Base-by-base conservation (phyloP, 805 yeast genomes). In the Metschnikowia reukaufii region DNA sequence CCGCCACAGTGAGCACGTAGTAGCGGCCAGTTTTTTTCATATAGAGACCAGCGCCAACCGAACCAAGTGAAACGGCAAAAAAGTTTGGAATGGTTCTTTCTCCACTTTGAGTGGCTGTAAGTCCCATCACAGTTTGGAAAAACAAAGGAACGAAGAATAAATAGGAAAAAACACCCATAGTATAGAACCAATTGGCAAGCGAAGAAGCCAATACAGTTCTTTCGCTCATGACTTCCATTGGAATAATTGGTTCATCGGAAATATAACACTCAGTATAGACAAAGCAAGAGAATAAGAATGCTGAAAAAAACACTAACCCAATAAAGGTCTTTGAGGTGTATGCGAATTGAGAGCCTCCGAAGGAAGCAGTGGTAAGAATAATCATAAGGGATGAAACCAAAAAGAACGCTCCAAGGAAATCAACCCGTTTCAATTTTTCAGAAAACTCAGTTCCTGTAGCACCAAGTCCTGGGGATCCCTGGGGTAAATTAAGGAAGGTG, bases 181-280 rank as follows among this genome's bases (percentile, higher is more conserved):
- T 81, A 62, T 76, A 72, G 55, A 86, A 82, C 81, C 87, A 81
- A 62, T 83, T 84, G 37, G 84, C 75, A 46, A 86, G 66, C 0
- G 89, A 82, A 0, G 88, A 81, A 8, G 84, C 74, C 29, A 83
- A 62, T 15, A 87, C 77, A 0, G 92, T 84, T 51, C 82, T 70
- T 54, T 81, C 74, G 6, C 67, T 65, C 54, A 86, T 66, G 42
- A 86, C 64, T n/a, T 70, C 65, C 32, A 86, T 70, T 0, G 92
- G 91, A 44, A 86, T 71, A 15, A 84, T 78, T 1, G 94, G 92
- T 61, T n/a, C n/a, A n/a, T n/a, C n/a, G n/a, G n/a, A n/a, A n/a
- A n/a, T 63, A 38, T 70, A 59, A 21, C 63, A 45, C 55, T 86
- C 92, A 35, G 77, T 72, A 47, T 73, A 74, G 33, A 72, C 68